A percentile compares a stretch with the other conserved stretches of the same genome.
phyloP scores from a whole-genome alignment of 2,329 filamentous ascomycete species.

The Microsporum audouinii region DNA sequence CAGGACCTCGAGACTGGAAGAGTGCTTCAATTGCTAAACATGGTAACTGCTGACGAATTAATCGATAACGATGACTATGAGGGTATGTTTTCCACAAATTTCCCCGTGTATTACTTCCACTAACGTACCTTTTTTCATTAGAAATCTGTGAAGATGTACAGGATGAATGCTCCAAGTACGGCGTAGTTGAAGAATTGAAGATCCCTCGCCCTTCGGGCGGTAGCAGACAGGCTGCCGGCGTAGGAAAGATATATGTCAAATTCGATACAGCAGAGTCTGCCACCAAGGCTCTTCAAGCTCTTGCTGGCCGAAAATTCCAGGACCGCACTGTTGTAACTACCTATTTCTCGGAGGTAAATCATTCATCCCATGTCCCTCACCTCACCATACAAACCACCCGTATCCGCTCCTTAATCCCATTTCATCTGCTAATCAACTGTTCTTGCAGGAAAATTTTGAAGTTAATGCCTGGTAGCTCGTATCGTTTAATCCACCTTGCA shows the following conservation, averaged over 20 bases:
- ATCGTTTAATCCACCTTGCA: neutral
- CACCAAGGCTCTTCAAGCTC: conserved; percentile 71
- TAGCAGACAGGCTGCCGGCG: conserved; percentile 71
- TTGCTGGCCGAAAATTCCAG: conserved; percentile 91
- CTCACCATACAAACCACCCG: too few species aligned
- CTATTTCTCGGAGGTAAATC: conserved; percentile 77
- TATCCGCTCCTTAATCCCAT: neutral
- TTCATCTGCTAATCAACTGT: conserved; percentile 25
- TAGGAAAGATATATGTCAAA: conserved; percentile 97
- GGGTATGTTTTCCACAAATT: conserved; percentile 44
- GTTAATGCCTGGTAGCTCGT: conserved; percentile 65
- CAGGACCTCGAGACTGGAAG: conserved; percentile 66
- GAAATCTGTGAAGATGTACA: conserved; percentile 93
- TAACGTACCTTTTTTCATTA: conserved; percentile 28
- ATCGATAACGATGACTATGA: conserved; percentile 92
- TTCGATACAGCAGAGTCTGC: conserved; percentile 69
- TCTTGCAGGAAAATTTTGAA: conserved; percentile 75
- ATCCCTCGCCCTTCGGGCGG: conserved; percentile 77
- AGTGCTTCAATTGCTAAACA: conserved; percentile 89
- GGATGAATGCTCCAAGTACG: conserved; percentile 89
- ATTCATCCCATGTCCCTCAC: neutral
- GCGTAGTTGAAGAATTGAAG: conserved; percentile 75
- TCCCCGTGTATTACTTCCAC: neutral
- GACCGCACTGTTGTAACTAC: conserved; percentile 94
- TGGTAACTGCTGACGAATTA: conserved; percentile 93